Evolutionary conservation across 2,329 filamentous ascomycete genomes (phyloP).

Genomic region (Aspergillus sp.): DNA sequence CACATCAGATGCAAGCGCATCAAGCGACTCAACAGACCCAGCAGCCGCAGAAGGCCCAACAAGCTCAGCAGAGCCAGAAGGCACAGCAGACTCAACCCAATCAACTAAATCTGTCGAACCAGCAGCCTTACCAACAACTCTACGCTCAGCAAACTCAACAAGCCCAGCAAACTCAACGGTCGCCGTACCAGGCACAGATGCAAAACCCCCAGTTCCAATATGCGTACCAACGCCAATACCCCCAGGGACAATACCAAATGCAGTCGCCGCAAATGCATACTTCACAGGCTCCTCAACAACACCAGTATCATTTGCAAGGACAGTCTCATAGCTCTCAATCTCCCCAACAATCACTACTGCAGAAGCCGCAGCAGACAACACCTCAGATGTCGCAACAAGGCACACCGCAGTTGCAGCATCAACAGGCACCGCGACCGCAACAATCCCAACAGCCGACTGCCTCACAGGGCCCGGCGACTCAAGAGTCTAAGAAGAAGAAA

Average conservation of each 20-base stretch:
- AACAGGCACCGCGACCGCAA: not conserved
- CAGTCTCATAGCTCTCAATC: slow-evolving; percentile 11
- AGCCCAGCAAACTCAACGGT: slow-evolving; percentile 17
- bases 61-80: slow-evolving; percentile 18
- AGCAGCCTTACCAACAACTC: slow-evolving; percentile 15
- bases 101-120: slow-evolving; percentile 11
- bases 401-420: slow-evolving; percentile 8
- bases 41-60: slow-evolving; percentile 8
- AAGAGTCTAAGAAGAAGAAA: slow-evolving; percentile 12
- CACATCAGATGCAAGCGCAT: not conserved
- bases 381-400: slow-evolving; percentile 19
- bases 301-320: slow-evolving; percentile 17
- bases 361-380: slow-evolving; percentile 15
- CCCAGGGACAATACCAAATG: slow-evolving; percentile 16
- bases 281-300: slow-evolving; percentile 9
- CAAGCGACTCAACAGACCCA: slow-evolving; percentile 8
- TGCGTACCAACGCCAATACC: slow-evolving; percentile 12
- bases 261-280: slow-evolving; percentile 8
- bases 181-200: slow-evolving; percentile 20
- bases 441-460: slow-evolving; percentile 8
- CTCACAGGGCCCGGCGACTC: slow-evolving; percentile 3
- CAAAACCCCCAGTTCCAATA: slow-evolving; percentile 13
- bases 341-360: slow-evolving; percentile 8
- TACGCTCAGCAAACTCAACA: slow-evolving; percentile 9
- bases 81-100: slow-evolving; percentile 10